These are phyloP conservation scores for Tetrapisispora fleetii DNA, from an alignment of 805 yeast genomes.

Conservation along the genomic window DNA sequence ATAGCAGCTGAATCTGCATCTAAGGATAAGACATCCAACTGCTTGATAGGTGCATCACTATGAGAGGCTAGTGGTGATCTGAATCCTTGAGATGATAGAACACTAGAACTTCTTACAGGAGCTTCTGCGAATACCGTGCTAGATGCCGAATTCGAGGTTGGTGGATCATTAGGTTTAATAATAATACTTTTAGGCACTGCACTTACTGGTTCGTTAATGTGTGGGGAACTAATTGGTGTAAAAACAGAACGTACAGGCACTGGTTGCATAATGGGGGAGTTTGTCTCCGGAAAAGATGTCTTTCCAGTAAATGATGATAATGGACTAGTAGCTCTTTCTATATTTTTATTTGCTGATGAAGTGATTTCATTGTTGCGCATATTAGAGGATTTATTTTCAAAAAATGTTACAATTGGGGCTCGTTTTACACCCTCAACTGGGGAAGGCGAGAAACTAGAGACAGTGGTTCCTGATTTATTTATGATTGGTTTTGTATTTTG, in stretches of 20 bases:
- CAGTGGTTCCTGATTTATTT: conserved; percentile 24
- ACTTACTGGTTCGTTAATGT: neutral
- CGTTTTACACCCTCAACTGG: conserved; percentile 25
- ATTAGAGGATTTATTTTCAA: conserved; percentile 14
- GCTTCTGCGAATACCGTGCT: neutral
- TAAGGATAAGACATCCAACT: neutral
- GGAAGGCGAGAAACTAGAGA: conserved; percentile 23
- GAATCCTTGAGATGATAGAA: neutral
- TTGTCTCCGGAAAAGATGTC: neutral
- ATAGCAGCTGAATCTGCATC: neutral
- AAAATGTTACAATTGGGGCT: conserved; percentile 27
- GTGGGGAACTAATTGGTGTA: neutral
- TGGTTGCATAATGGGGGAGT: neutral
- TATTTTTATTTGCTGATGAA: neutral
- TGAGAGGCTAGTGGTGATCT: neutral
- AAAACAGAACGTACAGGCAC: neutral
- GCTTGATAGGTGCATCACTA: neutral
- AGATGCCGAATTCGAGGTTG: neutral
- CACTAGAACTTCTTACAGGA: neutral
- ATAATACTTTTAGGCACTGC: conserved; percentile 1
- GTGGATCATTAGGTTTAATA: conserved; percentile 1
- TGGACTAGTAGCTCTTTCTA: neutral
- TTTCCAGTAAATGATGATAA: neutral
- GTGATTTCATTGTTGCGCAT: neutral
- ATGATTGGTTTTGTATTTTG: conserved; percentile 20